A percentile compares a stretch with the other conserved stretches of the same genome.
These are phyloP conservation scores for Actinidia chinensis DNA, from an alignment of 179 eudicot species.

Conservation along the genomic window DNA sequence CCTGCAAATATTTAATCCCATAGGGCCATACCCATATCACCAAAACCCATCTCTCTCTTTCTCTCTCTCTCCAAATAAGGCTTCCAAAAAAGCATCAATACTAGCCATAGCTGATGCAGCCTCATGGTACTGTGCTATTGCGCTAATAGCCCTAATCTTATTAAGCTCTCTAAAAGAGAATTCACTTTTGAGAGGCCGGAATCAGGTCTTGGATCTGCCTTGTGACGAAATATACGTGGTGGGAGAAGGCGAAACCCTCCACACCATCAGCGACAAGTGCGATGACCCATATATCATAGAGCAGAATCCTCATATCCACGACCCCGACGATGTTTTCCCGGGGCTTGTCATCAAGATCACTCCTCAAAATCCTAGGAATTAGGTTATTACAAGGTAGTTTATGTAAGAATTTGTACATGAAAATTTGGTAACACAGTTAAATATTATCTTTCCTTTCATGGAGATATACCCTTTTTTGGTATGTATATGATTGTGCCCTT, in stretches of 20 bases:
- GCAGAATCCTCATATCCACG: slow-evolving; percentile 33
- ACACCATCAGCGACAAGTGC: slow-evolving; percentile 38
- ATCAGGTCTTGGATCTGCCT: slow-evolving; percentile 19
- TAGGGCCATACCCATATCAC: background rate
- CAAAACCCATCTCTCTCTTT: background rate
- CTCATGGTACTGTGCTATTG: slow-evolving; percentile 13
- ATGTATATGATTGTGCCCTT: no score
- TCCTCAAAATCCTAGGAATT: slow-evolving; percentile 9
- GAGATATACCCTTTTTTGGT: no score
- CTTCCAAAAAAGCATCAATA: background rate
- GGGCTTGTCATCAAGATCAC: slow-evolving; percentile 38
- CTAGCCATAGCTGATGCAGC: slow-evolving; percentile 22
- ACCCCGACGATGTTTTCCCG: slow-evolving; percentile 36
- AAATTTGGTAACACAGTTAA: no score
- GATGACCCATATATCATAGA: slow-evolving; percentile 31
- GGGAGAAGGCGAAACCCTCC: slow-evolving; percentile 30
- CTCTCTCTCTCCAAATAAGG: background rate
- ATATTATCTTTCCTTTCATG: no score
- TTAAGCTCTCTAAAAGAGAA: background rate
- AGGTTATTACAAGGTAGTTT: background rate
- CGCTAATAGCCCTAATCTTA: slow-evolving; percentile 14
- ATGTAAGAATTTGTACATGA: background rate
- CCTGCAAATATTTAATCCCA: background rate
- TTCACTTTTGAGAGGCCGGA: slow-evolving; percentile 13
- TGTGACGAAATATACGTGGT: slow-evolving; percentile 32